Evolutionary conservation across 352 stramenopile genomes (phyloP), one percentile per base, ranked within the genome.

Genomic region (Phytopythium litorale): DNA sequence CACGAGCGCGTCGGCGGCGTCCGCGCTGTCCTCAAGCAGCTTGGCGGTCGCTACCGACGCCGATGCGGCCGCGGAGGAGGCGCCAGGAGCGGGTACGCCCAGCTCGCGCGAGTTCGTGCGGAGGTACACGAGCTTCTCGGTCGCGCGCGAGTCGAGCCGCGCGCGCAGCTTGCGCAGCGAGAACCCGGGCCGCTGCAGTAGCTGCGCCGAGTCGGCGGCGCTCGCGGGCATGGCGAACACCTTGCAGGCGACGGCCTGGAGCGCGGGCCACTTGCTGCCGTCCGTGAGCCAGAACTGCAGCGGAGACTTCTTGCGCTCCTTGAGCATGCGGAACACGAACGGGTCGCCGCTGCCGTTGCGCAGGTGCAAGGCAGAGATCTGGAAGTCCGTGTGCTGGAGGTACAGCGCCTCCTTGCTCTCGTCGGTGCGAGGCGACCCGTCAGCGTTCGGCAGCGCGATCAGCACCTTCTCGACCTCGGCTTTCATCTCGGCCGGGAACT

Each of bases 201-300:
- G 21, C 16, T 50, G 56, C 18, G 46, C 18, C 37, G 64, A 62
- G 48, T 46, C 68, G 43, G 53, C 60, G 7, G 60, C 42, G 54
- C 64, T 74, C 11, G 69, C 64, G 16, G 72, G 64, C 70, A 80
- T 74, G 15, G 75, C 62, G 43, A 78, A 78, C 23, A 78, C 55
- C 35, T 58, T 63, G 21, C 72, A 80, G n/a, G 70, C 78, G 12
- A 87, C 63, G 13, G 58, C 49, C 42, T 87, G 78, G 4, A 87
- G 60, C 16, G 63, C 40, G n/a, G 78, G 76, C 75, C 78, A 87
- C 40, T 72, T 71, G 0, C 60, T 56, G 7, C 78, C 78, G n/a
- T 87, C 76, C 9, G 64, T 72, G 28, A 87, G 65, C 78, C 78
- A 87, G 52, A 80, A 87, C 56, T 87, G 67, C 16, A 77, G 33